Conservation (phyloP, 768 basidiomycete species). For the Lanmaoa pseudosensibilis region DNA sequence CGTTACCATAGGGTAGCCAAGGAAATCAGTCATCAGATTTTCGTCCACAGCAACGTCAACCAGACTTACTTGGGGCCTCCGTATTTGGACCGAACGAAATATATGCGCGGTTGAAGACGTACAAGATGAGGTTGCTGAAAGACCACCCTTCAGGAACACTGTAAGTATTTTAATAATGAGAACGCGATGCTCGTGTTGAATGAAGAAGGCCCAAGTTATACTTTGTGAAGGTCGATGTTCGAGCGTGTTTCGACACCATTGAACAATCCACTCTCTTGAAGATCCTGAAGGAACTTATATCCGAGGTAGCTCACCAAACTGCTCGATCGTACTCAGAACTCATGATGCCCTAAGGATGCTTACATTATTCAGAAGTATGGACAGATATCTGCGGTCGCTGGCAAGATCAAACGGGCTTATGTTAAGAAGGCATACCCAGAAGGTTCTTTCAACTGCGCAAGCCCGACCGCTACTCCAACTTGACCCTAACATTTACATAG, state of each 20-base stretch:
- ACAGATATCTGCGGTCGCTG: slow-evolving; percentile 56
- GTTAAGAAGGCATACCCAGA: slow-evolving; percentile 65
- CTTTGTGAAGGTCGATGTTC: slow-evolving; percentile 96
- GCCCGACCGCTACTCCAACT: background rate
- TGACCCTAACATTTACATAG: slow-evolving; percentile 38
- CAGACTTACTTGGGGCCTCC: slow-evolving; percentile 72
- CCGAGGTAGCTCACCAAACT: slow-evolving; percentile 49
- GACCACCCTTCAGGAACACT: slow-evolving; percentile 43
- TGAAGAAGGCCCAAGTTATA: slow-evolving; percentile 75
- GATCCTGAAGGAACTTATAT: slow-evolving; percentile 71
- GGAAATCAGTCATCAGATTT: background rate
- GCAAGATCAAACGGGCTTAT: slow-evolving; percentile 57
- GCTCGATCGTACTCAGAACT: background rate
- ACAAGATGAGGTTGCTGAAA: slow-evolving; percentile 54
- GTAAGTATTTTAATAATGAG: slow-evolving; percentile 40
- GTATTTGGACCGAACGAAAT: slow-evolving; percentile 84
- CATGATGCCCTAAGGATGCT: slow-evolving; percentile 47
- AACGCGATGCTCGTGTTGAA: background rate
- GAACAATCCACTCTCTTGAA: slow-evolving; percentile 81
- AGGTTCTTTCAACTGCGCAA: slow-evolving; percentile 39
- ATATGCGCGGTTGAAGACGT: slow-evolving; percentile 68
- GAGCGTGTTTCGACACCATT: slow-evolving; percentile 95
- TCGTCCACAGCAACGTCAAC: slow-evolving; percentile 53
- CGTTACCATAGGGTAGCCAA: background rate
- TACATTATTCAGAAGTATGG: slow-evolving; percentile 75